Evolutionary conservation across 2,329 filamentous ascomycete genomes (phyloP).

Genomic region (Neoscytalidium dimidiatum): DNA sequence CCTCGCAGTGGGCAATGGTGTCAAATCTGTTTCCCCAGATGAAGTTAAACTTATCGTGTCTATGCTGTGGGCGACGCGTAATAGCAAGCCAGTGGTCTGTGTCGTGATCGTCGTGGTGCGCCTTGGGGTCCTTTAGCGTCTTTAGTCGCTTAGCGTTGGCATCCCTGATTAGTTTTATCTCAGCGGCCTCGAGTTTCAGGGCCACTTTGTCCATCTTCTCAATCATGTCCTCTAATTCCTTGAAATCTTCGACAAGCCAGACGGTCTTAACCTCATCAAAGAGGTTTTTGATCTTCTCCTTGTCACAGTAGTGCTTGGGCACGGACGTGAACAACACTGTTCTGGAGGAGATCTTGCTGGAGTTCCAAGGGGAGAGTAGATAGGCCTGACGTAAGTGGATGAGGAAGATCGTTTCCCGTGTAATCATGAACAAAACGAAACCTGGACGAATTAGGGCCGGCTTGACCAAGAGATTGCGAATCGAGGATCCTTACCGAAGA

Average conservation of each 20-base stretch:
- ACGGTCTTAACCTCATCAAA: constrained; percentile 43
- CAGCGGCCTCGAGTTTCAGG: constrained; percentile 45
- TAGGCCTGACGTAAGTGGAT: constrained; percentile 53
- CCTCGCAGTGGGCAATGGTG: constrained; percentile 83
- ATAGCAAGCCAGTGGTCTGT: constrained; percentile 34
- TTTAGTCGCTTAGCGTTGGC: constrained; percentile 71
- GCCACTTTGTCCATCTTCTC: constrained; percentile 46
- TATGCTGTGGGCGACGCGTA: constrained; percentile 43
- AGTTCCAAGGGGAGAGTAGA: constrained; percentile 45
- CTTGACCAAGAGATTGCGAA: neutral
- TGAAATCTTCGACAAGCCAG: constrained; percentile 50
- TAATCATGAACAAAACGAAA: constrained; percentile 47
- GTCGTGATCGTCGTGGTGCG: neutral
- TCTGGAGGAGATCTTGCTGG: constrained; percentile 47
- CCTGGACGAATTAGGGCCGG: constrained; percentile 22
- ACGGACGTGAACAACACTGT: constrained; percentile 53
- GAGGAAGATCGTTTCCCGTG: constrained; percentile 48
- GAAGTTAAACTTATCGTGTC: constrained; percentile 34
- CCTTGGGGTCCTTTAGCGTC: constrained; percentile 57
- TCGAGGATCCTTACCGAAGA: constrained; percentile 16
- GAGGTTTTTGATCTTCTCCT: constrained; percentile 42
- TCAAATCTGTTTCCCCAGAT: constrained; percentile 53
- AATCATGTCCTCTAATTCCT: constrained; percentile 47
- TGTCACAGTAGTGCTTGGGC: constrained; percentile 41
- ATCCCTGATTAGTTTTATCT: constrained; percentile 45